Base-by-base conservation (phyloP, 2,329 filamentous ascomycete genomes). In the Remersonia thermophila region DNA sequence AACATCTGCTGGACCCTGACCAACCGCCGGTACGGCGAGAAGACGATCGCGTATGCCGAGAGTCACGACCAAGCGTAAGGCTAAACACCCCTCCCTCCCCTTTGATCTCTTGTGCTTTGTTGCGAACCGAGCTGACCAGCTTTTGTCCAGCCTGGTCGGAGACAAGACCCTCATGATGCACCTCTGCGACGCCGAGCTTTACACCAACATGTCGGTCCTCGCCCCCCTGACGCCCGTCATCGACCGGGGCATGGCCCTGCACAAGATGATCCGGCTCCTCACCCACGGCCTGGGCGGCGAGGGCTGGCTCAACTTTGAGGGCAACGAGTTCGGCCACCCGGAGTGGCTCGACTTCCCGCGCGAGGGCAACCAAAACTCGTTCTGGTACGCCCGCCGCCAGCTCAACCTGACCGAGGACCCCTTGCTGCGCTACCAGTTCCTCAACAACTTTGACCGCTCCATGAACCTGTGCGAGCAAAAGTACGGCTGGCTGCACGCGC, bases 311-410 rank as follows among this genome's bases (percentile, higher is more conserved):
- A 98, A 96, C 65, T 98, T 98, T 51, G 87, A 95, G 62, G 91
- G 91, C 42, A 98, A 98, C 59, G 91, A 98, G 60, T 98, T 98
- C 53, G 91, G 91, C 1, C 91, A 98, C 55, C 91, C 91, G 0
- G 91, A 98, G 60, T 98, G 91, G 91, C 81, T 98, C 27, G 91
- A 98, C 58, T 98, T 98, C 60, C 91, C 91, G 3, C 83, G 91
- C 35, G 85, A 80, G 52, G 91, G 91, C 40, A 95, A 95, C 62
- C 65, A 78, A 53, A 93, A 94, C 61, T 91, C 83, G 31, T 95
- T 87, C 68, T 89, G 84, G 77, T 94, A 94, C 55, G 87, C 87
- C 3, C 77, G 91, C 15, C 81, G 91, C 40, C 89, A 95, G 57
- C 77, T 95, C 48, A 96, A 98, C 59, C 73, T 98, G 12, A 79